Evolutionary conservation across 208 protist genomes (phyloP), one percentile per base, ranked within the genome.

Genomic region (Leishmania tarentolae): DNA sequence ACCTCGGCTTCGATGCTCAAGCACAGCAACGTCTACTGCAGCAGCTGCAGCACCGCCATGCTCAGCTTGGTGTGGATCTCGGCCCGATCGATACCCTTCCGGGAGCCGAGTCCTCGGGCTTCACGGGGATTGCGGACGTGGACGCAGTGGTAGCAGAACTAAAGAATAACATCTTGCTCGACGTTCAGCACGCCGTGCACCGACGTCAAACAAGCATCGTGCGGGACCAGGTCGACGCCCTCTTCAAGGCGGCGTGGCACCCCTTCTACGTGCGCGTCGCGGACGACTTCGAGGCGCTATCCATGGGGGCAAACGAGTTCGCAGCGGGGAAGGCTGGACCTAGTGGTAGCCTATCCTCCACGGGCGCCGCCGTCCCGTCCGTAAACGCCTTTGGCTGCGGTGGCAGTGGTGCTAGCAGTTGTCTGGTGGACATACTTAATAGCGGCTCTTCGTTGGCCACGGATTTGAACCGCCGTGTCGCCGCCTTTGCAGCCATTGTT

Each of bases 11-110:
- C 61, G 93, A 97, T 71, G 81, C 93, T 9, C 87, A 90, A 74
- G 93, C 93, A 76, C 93, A 97, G 82, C 92, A 93, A 82, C 92
- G 91, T n/a, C 87, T 97, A 4, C 87, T 97, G 40, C 88, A 90
- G 71, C 87, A 92, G 76, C 81, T 97, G 56, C 91, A 95, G 68
- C 73, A 77, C 35, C 92, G 78, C 56, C 90, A 93, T 47, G 37
- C 86, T 2, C 88, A 89, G 72, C 76, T 93, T 50, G 88, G 87
- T 35, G 86, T 76, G 0, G 87, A 92, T 63, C 37, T 90, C 40
- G 82, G 65, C 11, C 73, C 69, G 75, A 79, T 71, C 57, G 82
- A 76, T 40, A 76, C 59, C 35, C 78, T 78, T 80, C 83, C 75
- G 50, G 80, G 65, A 9, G 72, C 84, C n/a, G 79, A 79, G 44